Conservation (phyloP, 1,139 yeast genomes). For the Candida mesenterica region DNA sequence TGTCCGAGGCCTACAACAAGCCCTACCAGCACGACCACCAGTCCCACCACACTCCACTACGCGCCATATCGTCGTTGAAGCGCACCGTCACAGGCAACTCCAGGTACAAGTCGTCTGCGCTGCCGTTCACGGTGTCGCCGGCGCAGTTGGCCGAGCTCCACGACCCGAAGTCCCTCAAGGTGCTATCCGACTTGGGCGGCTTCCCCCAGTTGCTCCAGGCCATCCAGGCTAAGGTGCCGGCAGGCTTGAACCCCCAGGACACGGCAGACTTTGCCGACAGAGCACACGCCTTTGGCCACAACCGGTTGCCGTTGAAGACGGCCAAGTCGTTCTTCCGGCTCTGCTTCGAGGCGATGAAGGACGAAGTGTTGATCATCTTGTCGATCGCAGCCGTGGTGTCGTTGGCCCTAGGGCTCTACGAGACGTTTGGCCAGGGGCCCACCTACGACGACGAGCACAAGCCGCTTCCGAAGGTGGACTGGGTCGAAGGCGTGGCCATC, state of each 20-base stretch:
- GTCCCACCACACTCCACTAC: not conserved
- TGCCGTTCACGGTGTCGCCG: conserved; percentile 17
- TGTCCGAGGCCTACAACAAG: not conserved
- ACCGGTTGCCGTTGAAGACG: conserved; percentile 65
- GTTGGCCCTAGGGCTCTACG: conserved; percentile 86
- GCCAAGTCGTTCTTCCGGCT: conserved; percentile 66
- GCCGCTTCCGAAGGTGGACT: conserved; percentile 76
- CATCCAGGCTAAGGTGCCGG: conserved; percentile 38
- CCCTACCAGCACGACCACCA: not conserved
- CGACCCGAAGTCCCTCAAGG: conserved; percentile 51
- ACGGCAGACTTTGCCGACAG: conserved; percentile 35
- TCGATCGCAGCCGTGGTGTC: conserved; percentile 87
- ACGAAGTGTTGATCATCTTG: conserved; percentile 82
- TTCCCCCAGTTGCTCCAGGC: conserved; percentile 24
- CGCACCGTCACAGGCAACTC: not conserved
- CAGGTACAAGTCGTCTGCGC: not conserved
- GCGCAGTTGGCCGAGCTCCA: conserved; percentile 42
- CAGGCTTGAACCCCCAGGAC: conserved; percentile 44
- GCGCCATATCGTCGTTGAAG: not conserved
- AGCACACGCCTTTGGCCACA: conserved; percentile 56
- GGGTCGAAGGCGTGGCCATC: conserved; percentile 99
- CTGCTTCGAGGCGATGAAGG: conserved; percentile 84
- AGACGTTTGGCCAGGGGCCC: conserved; percentile 82
- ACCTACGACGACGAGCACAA: conserved; percentile 76
- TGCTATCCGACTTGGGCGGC: conserved; percentile 45